phyloP scores from a whole-genome alignment of 1,284 basidiomycete genomes.

The Cystobasidiaceae sp. region DNA sequence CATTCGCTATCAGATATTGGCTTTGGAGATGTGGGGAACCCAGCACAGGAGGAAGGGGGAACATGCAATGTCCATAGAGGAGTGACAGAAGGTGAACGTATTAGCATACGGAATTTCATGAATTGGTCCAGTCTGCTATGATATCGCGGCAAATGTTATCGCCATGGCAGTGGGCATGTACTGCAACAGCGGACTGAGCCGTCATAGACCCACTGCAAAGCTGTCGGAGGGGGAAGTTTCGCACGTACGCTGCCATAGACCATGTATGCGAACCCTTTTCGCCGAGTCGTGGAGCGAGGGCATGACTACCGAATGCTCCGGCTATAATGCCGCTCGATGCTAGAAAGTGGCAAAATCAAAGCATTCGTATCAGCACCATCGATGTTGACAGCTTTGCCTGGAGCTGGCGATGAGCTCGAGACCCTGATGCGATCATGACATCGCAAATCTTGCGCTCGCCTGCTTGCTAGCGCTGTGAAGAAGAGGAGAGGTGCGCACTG shows the following conservation, averaged over 20 bases:
- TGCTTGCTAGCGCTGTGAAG: no score
- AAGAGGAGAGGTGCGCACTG: slow-evolving; percentile 2
- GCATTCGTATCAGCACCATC: no score
- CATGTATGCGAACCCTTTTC: slow-evolving; percentile 29
- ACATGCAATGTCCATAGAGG: slow-evolving; percentile 59
- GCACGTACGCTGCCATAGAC: slow-evolving; percentile 52
- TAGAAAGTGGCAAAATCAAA: not conserved
- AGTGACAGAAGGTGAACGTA: no score
- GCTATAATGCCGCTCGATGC: slow-evolving; percentile 38
- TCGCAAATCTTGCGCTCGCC: no score
- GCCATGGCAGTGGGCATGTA: no score
- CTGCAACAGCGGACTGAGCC: no score
- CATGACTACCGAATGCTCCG: slow-evolving; percentile 68
- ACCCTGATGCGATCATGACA: not conserved
- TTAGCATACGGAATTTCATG: no score
- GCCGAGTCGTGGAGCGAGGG: slow-evolving; percentile 53
- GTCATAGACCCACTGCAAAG: no score
- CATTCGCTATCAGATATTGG: slow-evolving; percentile 62
- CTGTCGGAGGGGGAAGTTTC: no score
- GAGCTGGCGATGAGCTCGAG: not conserved
- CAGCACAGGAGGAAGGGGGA: slow-evolving; percentile 58
- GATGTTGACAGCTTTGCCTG: no score
- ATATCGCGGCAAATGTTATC: no score
- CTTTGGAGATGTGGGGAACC: not conserved
- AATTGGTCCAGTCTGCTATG: no score